Conservation (phyloP, 345 rosid species). For the Capsella bursapastoris region DNA sequence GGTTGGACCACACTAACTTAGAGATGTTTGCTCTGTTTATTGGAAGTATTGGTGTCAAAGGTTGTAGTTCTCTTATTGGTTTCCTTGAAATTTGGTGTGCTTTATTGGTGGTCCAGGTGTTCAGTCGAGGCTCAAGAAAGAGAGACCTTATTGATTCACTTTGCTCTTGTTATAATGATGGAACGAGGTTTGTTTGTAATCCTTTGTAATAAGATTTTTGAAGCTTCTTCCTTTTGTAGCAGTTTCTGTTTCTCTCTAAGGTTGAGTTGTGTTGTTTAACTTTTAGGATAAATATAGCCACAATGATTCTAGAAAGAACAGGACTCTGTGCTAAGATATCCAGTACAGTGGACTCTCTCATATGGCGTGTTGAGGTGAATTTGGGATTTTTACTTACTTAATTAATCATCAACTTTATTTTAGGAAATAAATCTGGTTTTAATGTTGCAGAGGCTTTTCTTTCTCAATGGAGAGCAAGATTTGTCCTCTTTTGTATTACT, state of each 20-base stretch:
- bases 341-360: slow-evolving; percentile 62
- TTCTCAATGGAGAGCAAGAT: slow-evolving; percentile 91
- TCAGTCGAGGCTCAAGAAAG: slow-evolving; percentile 63
- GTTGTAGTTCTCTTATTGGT: slow-evolving; percentile 1
- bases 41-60: slow-evolving; percentile 8
- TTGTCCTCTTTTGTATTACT: slow-evolving; percentile 77
- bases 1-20: slow-evolving; percentile 49
- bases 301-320: slow-evolving; percentile 58
- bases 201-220: background rate
- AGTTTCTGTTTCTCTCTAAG: slow-evolving; percentile 6
- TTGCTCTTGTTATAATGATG: slow-evolving; percentile 58
- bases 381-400: background rate
- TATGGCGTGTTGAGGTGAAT: slow-evolving; percentile 90
- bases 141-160: slow-evolving; percentile 63
- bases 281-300: slow-evolving; percentile 58
- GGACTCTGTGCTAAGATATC: slow-evolving; percentile 64
- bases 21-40: slow-evolving; percentile 8
- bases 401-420: background rate
- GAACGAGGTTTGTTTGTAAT: slow-evolving; percentile 53
- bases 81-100: slow-evolving; percentile 19
- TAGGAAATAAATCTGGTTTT: slow-evolving; percentile 11
- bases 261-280: slow-evolving; percentile 26
- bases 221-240: background rate
- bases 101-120: slow-evolving; percentile 51
- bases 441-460: slow-evolving; percentile 83